These are phyloP conservation scores for Cyclocybe cylindracea DNA, from an alignment of 768 basidiomycete species.

Conservation along the genomic window DNA sequence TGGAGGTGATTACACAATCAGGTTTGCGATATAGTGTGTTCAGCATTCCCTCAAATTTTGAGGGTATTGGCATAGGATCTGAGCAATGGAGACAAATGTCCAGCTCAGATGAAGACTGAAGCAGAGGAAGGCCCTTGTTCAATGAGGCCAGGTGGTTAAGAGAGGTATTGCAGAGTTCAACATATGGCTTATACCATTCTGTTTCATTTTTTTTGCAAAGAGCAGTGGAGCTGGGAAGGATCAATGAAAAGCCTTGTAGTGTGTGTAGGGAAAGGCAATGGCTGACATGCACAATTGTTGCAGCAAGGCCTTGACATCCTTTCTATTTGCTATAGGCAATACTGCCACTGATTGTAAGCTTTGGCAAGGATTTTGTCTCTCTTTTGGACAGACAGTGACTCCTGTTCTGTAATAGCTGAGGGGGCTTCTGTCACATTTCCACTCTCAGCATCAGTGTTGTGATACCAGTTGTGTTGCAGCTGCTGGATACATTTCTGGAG, in stretches of 20 bases:
- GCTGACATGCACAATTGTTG: not conserved
- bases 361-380: not conserved
- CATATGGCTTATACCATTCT: not conserved
- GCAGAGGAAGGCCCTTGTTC: not conserved
- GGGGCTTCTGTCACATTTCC: not conserved
- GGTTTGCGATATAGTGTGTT: not conserved
- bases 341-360: not conserved
- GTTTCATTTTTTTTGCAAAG: not conserved
- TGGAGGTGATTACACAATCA: not conserved
- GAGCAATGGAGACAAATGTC: not conserved
- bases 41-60: not conserved
- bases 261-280: not conserved
- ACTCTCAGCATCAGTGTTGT: not conserved
- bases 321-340: not conserved
- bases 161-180: not conserved
- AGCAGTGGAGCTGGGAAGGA: not conserved
- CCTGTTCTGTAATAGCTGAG: not conserved
- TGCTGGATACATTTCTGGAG: slow-evolving; percentile 1
- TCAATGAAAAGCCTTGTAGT: not conserved
- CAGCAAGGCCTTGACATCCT: not conserved
- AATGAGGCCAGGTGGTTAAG: not conserved
- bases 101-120: not conserved
- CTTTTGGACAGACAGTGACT: not conserved
- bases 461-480: not conserved
- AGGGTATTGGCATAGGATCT: not conserved